phyloP scores from a whole-genome alignment of 2,329 filamentous ascomycete genomes.

The Albifimbria verrucaria region DNA sequence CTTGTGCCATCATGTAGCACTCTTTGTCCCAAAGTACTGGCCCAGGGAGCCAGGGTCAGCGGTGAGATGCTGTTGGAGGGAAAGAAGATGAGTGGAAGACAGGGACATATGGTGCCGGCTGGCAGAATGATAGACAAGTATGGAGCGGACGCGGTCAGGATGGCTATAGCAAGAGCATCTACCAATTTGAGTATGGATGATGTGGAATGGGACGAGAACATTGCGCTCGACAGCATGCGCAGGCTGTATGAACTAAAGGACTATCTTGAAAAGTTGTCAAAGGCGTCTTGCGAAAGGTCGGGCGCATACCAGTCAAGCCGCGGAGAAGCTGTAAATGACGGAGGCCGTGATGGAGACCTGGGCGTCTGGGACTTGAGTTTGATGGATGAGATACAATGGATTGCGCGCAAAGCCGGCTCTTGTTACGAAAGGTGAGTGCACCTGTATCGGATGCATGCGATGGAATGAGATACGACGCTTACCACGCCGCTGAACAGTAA shows the following conservation, averaged over 20 bases:
- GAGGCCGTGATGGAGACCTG: not conserved
- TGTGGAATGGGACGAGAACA: not conserved
- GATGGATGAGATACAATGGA: not conserved
- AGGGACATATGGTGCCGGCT: not conserved
- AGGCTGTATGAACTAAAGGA: not conserved
- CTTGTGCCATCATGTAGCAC: not conserved
- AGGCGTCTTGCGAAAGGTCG: too few relatives aligned
- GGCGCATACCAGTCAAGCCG: too few relatives aligned
- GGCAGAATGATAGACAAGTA: not conserved
- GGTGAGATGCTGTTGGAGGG: not conserved
- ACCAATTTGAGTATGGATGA: not conserved
- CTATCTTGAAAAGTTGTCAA: not conserved
- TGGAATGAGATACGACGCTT: not conserved
- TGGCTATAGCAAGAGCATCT: not conserved
- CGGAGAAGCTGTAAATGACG: not conserved
- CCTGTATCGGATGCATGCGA: not conserved
- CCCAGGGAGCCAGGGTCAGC: not conserved
- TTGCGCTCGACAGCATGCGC: not conserved
- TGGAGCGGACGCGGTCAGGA: not conserved
- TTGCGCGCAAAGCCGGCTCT: not conserved
- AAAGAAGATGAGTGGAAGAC: not conserved
- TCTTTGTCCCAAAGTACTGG: not conserved
- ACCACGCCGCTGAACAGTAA: not conserved
- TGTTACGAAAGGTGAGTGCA: not conserved
- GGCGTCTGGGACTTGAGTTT: not conserved